Evolutionary conservation across 805 yeast genomes (phyloP), one percentile per base, ranked within the genome.

Genomic region (Grigorovia humatica): DNA sequence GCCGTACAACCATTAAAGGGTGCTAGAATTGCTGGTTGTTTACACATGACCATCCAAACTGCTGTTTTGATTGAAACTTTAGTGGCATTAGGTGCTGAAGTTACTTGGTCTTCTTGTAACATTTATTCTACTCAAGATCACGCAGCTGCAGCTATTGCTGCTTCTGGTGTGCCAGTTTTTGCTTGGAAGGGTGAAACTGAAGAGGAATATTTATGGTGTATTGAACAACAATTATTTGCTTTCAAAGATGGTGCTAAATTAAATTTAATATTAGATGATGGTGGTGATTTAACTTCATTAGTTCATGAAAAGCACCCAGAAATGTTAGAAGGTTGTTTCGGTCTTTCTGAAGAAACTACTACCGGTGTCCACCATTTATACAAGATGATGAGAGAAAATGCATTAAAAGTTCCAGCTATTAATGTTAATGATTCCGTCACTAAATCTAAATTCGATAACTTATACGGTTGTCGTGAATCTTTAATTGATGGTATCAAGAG

Each of bases 151-250:
- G 98, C 98, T 66, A 93, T 91, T 73, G 99, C 99, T 65, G 99
- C 98, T 63, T 74, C 96, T 62, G 99, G 99, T 78, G 95, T 91
- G 55, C 98, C 99, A 70, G 99, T 91, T 61, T 91, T 88, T 65
- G 99, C 99, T 68, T 91, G 99, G 99, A 91, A 91, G 82, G 98
- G 99, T 73, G 98, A 91, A 83, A 88, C 98, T 74, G 99, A 91
- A 76, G 98, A 91, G 80, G 99, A 91, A 80, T 93, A 91, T 83
- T 71, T 81, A 70, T 91, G 99, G 99, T 91, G 99, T 82, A 88
- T 91, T 66, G 97, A 93, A 80, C 98, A 91, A 80, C 98, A 93
- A 81, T 84, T 91, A 74, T 89, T 86, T 69, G 87, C 98, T 58
- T 91, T 91, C 91, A 91, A 91, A 80, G 96, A 90, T 74, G 83